Conservation (phyloP, 257 asterid genomes). For the Forsythia suspensa region DNA sequence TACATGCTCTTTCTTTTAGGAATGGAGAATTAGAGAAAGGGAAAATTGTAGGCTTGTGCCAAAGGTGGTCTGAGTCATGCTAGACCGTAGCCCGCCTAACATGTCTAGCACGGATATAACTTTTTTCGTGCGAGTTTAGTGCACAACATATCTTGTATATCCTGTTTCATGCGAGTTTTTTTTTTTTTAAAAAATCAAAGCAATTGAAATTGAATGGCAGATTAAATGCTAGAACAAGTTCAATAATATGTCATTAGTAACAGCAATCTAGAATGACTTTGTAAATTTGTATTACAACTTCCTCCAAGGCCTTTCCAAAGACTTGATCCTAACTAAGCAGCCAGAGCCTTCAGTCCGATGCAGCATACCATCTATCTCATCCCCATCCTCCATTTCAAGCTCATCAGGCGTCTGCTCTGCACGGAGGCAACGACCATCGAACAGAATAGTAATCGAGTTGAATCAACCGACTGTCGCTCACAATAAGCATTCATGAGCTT, state of each 20-base stretch:
- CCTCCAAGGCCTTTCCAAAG: background rate
- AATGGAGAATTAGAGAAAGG: too few species aligned
- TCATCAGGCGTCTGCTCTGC: constrained; percentile 27
- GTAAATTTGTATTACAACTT: background rate
- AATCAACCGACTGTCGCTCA: constrained; percentile 41
- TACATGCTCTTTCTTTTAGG: too few species aligned
- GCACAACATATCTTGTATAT: too few species aligned
- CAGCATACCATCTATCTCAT: constrained; percentile 46
- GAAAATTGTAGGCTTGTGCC: too few species aligned
- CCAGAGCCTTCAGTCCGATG: constrained; percentile 35
- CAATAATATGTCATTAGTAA: background rate
- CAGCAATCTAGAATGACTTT: background rate
- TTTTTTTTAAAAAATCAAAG: background rate
- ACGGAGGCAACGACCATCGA: constrained; percentile 32
- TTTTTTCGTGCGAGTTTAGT: too few species aligned
- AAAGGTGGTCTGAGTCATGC: too few species aligned
- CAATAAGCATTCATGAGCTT: constrained; percentile 51
- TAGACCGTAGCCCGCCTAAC: too few species aligned
- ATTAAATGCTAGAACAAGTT: background rate
- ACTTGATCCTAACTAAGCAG: background rate
- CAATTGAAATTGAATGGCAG: background rate
- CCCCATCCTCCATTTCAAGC: constrained; percentile 51
- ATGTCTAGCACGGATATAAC: too few species aligned
- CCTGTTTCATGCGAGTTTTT: too few species aligned
- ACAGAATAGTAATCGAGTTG: constrained; percentile 36